Evolutionary conservation across 129 eudicot species (phyloP), one percentile per base, ranked within the genome.

Genomic region (carrot (Daucus carota)): DNA sequence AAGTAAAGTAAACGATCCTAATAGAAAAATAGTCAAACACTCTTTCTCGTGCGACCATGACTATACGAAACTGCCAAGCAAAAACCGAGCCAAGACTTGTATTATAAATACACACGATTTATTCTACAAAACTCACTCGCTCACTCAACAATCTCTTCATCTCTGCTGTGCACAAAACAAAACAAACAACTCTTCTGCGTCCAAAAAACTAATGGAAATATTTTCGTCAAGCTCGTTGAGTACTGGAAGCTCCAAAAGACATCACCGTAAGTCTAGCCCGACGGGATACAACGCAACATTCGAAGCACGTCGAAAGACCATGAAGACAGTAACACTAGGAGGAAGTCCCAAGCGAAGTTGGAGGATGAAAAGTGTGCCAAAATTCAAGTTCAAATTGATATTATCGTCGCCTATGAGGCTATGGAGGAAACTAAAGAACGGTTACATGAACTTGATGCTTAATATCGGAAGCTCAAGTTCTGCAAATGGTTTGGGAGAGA

Each of bases 371-470:
- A 40, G 70, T 8, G 46, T 74, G 0, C 86, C 78, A 63, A 86
- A 80, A 59, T 57, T 86, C 74, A 79, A 83, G 44, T 63, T 73
- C 42, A 76, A 41, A 43, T 13, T 2, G 17, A 41, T 26, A 29
- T 17, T 40, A 32, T 38, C 65, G 0, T 57, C 93, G 32, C 96
- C 93, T 1, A 32, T 84, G 32, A 79, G 79, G 77, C 45, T 90
- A 10, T 90, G 84, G 89, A 69, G 75, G 33, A 83, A 81, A 72
- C 12, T 90, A 5, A 90, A 86, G 85, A 88, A 83, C 34, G 87
- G 86, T 5, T 90, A 90, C 46, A 43, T 86, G 44, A 75, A 84
- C 32, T 70, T 83, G 93, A 90, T 90, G 93, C 78, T 88, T 40
- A 76, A 71, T 26, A 33, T 86, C 7, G 80, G 78, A 5, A 82